Conservation (phyloP, 2,329 filamentous ascomycete species). For the Mycosphaerella arachidis region DNA sequence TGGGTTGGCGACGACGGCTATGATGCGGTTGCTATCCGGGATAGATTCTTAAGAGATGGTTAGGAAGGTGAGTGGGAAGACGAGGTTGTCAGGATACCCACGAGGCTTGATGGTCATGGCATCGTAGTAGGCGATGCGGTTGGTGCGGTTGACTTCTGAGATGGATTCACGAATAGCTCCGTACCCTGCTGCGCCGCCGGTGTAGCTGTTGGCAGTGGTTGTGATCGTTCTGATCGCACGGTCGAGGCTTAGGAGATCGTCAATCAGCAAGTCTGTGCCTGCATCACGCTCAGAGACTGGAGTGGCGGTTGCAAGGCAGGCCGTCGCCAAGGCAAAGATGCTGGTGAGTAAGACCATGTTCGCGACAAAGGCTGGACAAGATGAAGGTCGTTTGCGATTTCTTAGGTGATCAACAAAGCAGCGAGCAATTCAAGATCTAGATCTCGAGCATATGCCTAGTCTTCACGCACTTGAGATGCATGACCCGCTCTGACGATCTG, state of each 20-base stretch:
- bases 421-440: not conserved
- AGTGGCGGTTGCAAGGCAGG: not conserved
- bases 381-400: not conserved
- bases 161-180: slow-evolving; percentile 20
- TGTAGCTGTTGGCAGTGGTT: slow-evolving; percentile 15
- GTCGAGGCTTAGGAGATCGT: slow-evolving; percentile 18
- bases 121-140: slow-evolving; percentile 22
- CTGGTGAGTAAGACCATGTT: slow-evolving; percentile 8
- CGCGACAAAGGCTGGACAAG: not conserved
- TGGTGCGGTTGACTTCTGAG: slow-evolving; percentile 20
- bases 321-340: slow-evolving; percentile 3
- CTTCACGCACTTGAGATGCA: not conserved
- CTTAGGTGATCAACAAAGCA: not conserved
- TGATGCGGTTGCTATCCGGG: slow-evolving; percentile 19
- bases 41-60: slow-evolving; percentile 11
- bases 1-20: slow-evolving; percentile 20
- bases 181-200: slow-evolving; percentile 16
- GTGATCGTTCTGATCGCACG: slow-evolving; percentile 18
- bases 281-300: slow-evolving; percentile 14
- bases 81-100: slow-evolving; percentile 3
- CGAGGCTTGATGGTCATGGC: slow-evolving; percentile 23
- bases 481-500: not conserved
- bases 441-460: not conserved
- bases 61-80: not conserved
- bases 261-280: slow-evolving; percentile 17